These are phyloP conservation scores for Gossypium rotundifolium DNA, from an alignment of 345 rosid genomes.

Conservation along the genomic window DNA sequence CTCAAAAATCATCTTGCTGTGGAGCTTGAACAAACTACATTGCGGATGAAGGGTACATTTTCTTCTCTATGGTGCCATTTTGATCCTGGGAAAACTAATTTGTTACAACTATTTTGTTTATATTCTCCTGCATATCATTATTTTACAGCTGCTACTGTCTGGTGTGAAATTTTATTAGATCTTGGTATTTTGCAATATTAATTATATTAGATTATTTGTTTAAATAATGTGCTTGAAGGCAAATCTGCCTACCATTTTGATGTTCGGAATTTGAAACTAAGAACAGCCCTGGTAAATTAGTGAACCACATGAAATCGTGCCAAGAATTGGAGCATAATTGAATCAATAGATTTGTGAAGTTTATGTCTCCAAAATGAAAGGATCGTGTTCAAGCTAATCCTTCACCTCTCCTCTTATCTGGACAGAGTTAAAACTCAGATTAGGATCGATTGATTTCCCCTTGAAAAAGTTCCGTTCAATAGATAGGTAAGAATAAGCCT, in stretches of 20 bases:
- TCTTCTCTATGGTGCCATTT: slow-evolving; percentile 15
- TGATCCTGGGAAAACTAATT: slow-evolving; percentile 28
- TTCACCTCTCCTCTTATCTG: too few species aligned
- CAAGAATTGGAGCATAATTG: too few species aligned
- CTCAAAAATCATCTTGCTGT: slow-evolving; percentile 50
- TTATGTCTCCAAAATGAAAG: not conserved
- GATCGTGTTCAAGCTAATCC: not conserved
- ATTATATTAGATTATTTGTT: slow-evolving; percentile 22
- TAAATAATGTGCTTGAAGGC: not conserved
- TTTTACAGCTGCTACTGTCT: slow-evolving; percentile 24
- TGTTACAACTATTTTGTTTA: slow-evolving; percentile 34
- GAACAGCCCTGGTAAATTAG: too few species aligned
- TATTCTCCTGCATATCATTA: slow-evolving; percentile 31
- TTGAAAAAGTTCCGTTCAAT: too few species aligned
- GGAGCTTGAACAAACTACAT: slow-evolving; percentile 32
- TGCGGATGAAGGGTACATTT: slow-evolving; percentile 20
- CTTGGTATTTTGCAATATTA: slow-evolving; percentile 24
- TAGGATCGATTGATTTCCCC: too few species aligned
- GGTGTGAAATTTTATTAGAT: slow-evolving; percentile 35
- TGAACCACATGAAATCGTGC: too few species aligned
- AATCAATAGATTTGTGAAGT: not conserved
- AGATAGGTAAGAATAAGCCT: too few species aligned
- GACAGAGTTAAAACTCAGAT: too few species aligned
- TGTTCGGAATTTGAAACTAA: not conserved
- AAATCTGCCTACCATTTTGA: not conserved